A percentile compares a stretch with the other conserved stretches of the same genome.
Evolutionary conservation across 495 filamentous ascomycete genomes (phyloP).

Genomic region (Penicillium fimorum): DNA sequence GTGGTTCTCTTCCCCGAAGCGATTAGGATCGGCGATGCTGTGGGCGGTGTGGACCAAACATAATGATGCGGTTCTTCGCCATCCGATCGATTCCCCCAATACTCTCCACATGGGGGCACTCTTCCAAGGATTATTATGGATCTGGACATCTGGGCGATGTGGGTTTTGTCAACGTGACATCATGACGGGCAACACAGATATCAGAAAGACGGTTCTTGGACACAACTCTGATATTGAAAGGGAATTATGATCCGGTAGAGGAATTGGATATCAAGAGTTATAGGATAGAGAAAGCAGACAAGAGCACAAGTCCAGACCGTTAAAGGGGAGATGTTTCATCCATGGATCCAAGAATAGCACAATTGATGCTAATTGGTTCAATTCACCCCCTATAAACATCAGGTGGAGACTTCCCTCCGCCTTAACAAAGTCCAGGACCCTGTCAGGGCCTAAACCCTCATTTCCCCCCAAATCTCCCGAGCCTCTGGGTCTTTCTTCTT

Average conservation of each 20-base stretch:
- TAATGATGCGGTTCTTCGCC: neutral
- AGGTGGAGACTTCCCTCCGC: constrained; percentile 7
- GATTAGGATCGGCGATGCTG: neutral
- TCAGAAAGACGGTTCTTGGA: neutral
- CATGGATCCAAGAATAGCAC: constrained; percentile 13
- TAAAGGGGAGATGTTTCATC: constrained; percentile 18
- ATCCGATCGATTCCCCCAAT: neutral
- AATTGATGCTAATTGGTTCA: neutral
- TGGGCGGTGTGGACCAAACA: constrained; percentile 5
- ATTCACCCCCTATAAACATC: constrained; percentile 9
- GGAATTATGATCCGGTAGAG: neutral
- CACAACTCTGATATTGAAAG: neutral
- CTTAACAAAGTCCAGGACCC: constrained; percentile 9
- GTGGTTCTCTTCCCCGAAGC: constrained; percentile 1
- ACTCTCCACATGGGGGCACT: neutral
- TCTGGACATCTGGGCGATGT: neutral
- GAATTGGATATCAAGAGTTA: neutral
- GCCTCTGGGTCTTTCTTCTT: constrained; percentile 6
- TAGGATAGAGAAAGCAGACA: neutral
- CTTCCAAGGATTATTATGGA: neutral
- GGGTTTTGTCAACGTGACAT: neutral
- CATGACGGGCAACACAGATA: neutral
- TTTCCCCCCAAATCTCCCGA: constrained; percentile 7
- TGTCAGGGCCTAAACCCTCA: constrained; percentile 17
- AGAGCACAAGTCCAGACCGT: constrained; percentile 6